Evolutionary conservation across 345 rosid species (phyloP).

Genomic region (Brassica nigra): DNA sequence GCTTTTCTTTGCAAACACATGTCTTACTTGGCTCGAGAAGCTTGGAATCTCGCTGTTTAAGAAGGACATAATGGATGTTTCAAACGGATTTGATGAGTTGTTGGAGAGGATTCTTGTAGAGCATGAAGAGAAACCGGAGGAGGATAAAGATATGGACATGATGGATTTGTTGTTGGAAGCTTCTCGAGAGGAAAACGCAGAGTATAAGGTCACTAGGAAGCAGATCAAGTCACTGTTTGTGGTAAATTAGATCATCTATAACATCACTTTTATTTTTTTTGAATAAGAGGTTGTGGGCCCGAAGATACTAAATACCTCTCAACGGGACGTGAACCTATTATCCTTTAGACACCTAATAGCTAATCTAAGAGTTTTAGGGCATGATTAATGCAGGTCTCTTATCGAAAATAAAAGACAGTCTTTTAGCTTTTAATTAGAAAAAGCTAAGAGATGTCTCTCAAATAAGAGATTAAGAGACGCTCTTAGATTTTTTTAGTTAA

Average conservation of each 20-base stretch:
- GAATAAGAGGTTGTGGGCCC: no score
- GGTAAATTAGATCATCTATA: background rate
- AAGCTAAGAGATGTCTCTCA: no score
- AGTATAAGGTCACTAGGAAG: background rate
- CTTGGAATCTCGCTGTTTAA: background rate
- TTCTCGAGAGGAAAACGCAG: background rate
- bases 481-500: no score
- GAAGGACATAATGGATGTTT: background rate
- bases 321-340: no score
- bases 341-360: no score
- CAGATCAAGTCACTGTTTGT: background rate
- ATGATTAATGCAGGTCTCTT: no score
- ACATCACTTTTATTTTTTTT: no score
- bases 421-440: no score
- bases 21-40: background rate
- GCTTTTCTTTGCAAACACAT: background rate
- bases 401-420: no score
- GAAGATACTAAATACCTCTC: no score
- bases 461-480: no score
- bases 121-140: background rate
- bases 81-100: background rate
- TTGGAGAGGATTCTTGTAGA: background rate
- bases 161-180: background rate
- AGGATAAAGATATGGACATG: background rate
- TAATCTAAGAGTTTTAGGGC: no score